These are phyloP conservation scores for Coccomyxa subellipsoidea DNA, from an alignment of 163 green algal species.

Conservation along the genomic window DNA sequence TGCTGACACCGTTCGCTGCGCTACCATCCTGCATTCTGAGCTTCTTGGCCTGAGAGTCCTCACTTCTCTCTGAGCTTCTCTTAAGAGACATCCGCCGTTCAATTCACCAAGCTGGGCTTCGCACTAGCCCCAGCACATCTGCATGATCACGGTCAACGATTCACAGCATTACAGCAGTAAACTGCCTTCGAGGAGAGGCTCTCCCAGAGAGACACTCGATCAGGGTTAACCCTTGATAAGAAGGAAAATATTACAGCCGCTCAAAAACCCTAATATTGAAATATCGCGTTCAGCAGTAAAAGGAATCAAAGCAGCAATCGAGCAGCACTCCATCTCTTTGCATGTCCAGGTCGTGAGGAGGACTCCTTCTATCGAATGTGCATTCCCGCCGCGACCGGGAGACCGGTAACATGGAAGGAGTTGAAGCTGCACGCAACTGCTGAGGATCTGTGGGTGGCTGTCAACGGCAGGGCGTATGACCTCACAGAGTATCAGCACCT, in stretches of 20 bases:
- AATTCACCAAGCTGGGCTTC: background rate
- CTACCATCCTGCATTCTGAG: conserved; percentile 9
- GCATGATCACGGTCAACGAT: background rate
- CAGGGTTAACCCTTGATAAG: too few species aligned
- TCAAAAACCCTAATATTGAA: too few species aligned
- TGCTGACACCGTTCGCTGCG: background rate
- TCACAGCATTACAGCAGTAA: background rate
- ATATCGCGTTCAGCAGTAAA: background rate
- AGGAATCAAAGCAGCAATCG: background rate
- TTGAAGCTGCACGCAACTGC: conserved; percentile 20
- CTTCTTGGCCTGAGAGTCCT: conserved; percentile 15
- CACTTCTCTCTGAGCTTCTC: conserved; percentile 9
- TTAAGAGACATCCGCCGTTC: conserved; percentile 23
- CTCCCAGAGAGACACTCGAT: too few species aligned
- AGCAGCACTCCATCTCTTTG: background rate
- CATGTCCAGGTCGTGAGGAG: background rate
- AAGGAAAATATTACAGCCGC: too few species aligned
- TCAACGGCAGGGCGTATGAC: conserved; percentile 43
- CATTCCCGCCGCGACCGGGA: background rate
- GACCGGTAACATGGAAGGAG: conserved; percentile 27
- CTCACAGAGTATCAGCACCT: conserved; percentile 23
- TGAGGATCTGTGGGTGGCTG: conserved; percentile 38
- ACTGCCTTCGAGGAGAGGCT: too few species aligned
- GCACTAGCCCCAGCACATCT: background rate
- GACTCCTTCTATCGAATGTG: background rate